These are phyloP conservation scores for Pyrrhoderma lamaoense DNA, from an alignment of 1,284 basidiomycete genomes.

Conservation along the genomic window DNA sequence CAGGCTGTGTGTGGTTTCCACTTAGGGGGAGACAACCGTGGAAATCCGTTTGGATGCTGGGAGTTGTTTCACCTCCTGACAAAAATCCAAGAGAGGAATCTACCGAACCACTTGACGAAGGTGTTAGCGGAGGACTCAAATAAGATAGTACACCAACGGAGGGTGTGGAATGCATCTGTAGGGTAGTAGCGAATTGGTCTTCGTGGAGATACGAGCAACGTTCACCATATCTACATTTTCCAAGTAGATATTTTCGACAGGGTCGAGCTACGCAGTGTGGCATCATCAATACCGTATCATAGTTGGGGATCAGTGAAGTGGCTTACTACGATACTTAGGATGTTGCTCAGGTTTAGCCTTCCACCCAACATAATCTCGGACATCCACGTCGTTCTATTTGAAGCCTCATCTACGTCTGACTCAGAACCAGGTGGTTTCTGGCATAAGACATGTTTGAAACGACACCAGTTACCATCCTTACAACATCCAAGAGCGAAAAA, in stretches of 20 bases:
- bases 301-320: constrained; percentile 16
- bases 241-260: constrained; percentile 26
- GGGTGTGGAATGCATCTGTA: not conserved
- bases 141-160: too few relatives aligned
- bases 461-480: constrained; percentile 21
- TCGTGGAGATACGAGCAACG: constrained; percentile 26
- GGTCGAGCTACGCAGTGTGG: constrained; percentile 22
- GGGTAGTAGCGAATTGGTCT: constrained; percentile 1
- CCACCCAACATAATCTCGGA: constrained; percentile 20
- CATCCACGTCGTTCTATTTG: constrained; percentile 14
- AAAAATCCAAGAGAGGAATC: too few relatives aligned
- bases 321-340: constrained; percentile 22
- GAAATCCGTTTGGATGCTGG: too few relatives aligned
- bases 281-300: not conserved
- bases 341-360: constrained; percentile 19
- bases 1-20: not conserved
- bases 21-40: too few relatives aligned
- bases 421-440: not conserved
- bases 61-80: too few relatives aligned
- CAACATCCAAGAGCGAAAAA: constrained; percentile 19
- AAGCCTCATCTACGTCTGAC: constrained; percentile 2
- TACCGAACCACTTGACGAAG: too few relatives aligned
- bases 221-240: constrained; percentile 25
- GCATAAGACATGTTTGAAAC: constrained; percentile 20
- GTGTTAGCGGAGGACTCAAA: too few relatives aligned